phyloP scores from a whole-genome alignment of 176 grass and related monocot species.

The Puccinellia tenuiflora region DNA sequence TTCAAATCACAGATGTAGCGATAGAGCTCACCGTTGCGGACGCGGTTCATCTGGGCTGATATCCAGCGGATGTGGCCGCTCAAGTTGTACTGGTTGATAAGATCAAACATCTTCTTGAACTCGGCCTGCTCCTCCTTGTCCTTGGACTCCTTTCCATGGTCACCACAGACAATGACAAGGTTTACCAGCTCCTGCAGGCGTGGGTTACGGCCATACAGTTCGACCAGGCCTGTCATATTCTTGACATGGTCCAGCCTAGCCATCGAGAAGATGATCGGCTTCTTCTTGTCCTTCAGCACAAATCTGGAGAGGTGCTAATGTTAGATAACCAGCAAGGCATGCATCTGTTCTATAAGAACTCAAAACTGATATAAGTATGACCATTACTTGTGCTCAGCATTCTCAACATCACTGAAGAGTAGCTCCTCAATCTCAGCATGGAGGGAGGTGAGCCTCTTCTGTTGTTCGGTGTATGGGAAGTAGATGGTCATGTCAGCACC shows the following conservation, averaged over 20 bases:
- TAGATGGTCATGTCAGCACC: slow-evolving; percentile 76
- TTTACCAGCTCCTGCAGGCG: slow-evolving; percentile 56
- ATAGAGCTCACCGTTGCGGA: slow-evolving; percentile 70
- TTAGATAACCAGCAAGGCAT: neutral
- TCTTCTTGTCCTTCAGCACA: slow-evolving; percentile 57
- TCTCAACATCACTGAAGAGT: slow-evolving; percentile 51
- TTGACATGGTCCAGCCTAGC: slow-evolving; percentile 70
- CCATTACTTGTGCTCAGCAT: slow-evolving; percentile 60
- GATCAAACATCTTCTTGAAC: slow-evolving; percentile 63
- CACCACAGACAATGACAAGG: slow-evolving; percentile 68
- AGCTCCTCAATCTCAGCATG: slow-evolving; percentile 71
- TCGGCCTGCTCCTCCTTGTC: slow-evolving; percentile 70
- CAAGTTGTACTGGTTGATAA: slow-evolving; percentile 60
- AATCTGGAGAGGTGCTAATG: slow-evolving; percentile 32
- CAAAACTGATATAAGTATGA: neutral
- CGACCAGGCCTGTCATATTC: slow-evolving; percentile 72
- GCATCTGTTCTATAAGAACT: neutral
- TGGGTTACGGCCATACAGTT: slow-evolving; percentile 47
- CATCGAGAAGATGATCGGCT: slow-evolving; percentile 81
- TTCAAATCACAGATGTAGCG: slow-evolving; percentile 62
- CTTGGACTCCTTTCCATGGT: slow-evolving; percentile 69
- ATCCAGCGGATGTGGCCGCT: slow-evolving; percentile 64
- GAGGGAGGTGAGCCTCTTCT: slow-evolving; percentile 64
- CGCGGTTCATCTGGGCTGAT: slow-evolving; percentile 78
- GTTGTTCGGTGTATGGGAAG: slow-evolving; percentile 58